A percentile compares a stretch with the other conserved stretches of the same genome.
These are phyloP conservation scores for Penicillium turbatum DNA, from an alignment of 495 filamentous ascomycete genomes.

Conservation along the genomic window DNA sequence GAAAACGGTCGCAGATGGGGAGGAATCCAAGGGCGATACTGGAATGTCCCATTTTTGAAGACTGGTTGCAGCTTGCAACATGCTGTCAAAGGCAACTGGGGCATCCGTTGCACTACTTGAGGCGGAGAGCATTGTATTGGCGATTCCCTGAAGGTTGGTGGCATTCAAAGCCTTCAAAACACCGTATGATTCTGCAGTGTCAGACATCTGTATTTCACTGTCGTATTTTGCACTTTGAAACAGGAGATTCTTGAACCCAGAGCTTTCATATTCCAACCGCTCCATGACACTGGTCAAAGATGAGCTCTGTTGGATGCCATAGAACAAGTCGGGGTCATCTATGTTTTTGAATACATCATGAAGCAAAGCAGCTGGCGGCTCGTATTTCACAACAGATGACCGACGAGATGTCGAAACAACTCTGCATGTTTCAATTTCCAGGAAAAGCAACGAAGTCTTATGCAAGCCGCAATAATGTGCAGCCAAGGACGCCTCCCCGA, in stretches of 20 bases:
- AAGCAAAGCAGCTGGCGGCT: constrained; percentile 61
- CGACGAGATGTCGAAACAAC: constrained; percentile 56
- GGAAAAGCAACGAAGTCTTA: constrained; percentile 79
- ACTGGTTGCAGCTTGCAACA: constrained; percentile 76
- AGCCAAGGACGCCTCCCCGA: constrained; percentile 64
- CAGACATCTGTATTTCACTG: constrained; percentile 63
- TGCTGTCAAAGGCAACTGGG: constrained; percentile 54
- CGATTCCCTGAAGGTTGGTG: constrained; percentile 45
- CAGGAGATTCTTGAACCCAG: constrained; percentile 81
- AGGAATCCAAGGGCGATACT: constrained; percentile 56
- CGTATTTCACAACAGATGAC: constrained; percentile 56
- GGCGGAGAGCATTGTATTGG: constrained; percentile 41
- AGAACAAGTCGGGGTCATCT: constrained; percentile 93
- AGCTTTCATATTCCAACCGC: constrained; percentile 83
- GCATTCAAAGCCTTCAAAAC: constrained; percentile 43
- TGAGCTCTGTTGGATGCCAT: constrained; percentile 79
- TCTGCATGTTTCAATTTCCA: constrained; percentile 64
- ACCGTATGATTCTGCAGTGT: constrained; percentile 41
- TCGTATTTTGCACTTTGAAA: constrained; percentile 92
- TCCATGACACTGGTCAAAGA: constrained; percentile 72
- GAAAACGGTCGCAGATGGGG: constrained; percentile 66
- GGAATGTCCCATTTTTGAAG: constrained; percentile 92
- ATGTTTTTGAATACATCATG: constrained; percentile 82
- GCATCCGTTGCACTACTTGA: constrained; percentile 26
- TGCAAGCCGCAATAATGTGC: constrained; percentile 80